These are phyloP conservation scores for Vanrija sp. DNA, from an alignment of 1,284 basidiomycete species.

Conservation along the genomic window DNA sequence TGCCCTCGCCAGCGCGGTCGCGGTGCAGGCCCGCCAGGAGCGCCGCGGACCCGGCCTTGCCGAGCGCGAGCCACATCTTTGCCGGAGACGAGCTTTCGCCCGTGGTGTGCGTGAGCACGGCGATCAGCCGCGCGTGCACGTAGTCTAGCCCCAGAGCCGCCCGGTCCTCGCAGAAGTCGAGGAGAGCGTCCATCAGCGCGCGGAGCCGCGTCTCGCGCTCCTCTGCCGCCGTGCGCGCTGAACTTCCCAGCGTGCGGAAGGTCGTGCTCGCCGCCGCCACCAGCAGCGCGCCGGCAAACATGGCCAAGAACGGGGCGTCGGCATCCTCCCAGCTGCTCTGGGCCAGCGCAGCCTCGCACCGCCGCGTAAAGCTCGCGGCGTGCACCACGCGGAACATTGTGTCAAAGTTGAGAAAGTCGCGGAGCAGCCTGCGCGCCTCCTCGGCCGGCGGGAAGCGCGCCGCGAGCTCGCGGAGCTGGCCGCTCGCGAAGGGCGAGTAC, in stretches of 20 bases:
- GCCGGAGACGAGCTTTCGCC: not conserved
- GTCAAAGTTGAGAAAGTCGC: slow-evolving; percentile 1
- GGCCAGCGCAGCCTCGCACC: not conserved
- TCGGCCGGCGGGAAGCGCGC: not conserved
- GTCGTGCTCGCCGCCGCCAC: not conserved
- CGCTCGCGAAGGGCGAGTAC: not conserved
- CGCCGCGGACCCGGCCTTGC: slow-evolving; percentile 1
- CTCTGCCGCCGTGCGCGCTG: too few relatives aligned
- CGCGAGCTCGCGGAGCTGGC: not conserved
- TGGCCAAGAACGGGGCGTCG: slow-evolving; percentile 1
- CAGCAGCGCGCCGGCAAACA: not conserved
- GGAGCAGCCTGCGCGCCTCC: not conserved
- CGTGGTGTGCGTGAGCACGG: not conserved
- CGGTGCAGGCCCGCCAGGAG: not conserved
- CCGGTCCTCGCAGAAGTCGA: not conserved
- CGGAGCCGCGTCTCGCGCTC: not conserved
- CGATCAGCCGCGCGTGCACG: not conserved
- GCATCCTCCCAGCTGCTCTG: too few relatives aligned
- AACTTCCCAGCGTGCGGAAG: not conserved
- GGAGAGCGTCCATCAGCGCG: not conserved
- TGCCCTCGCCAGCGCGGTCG: not conserved
- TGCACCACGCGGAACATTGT: not conserved
- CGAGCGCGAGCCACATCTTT: not conserved
- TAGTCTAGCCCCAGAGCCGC: not conserved
- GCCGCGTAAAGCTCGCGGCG: not conserved